A percentile compares a stretch with the other conserved stretches of the same genome.
phyloP scores from a whole-genome alignment of 2,329 filamentous ascomycete genomes.

The Penicillium sp. region DNA sequence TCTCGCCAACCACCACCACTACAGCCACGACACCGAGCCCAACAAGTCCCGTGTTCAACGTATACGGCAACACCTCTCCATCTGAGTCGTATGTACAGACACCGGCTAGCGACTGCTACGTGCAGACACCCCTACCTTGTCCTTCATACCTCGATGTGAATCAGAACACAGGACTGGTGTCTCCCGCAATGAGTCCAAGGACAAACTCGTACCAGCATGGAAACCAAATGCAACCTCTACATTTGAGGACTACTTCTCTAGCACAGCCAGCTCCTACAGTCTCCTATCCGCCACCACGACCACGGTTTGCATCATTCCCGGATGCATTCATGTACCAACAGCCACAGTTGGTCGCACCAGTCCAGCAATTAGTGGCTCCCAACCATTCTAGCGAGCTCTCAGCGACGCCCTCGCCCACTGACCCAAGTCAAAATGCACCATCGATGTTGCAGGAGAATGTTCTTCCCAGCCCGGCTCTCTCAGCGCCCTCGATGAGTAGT shows the following conservation, averaged over 20 bases:
- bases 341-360: not conserved
- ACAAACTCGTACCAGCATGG: constrained; percentile 2
- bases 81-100: constrained; percentile 19
- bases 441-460: not conserved
- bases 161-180: constrained; percentile 3
- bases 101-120: constrained; percentile 16
- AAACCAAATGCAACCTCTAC: constrained; percentile 1
- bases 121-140: not conserved
- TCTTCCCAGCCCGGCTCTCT: constrained; percentile 9
- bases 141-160: constrained; percentile 20
- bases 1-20: constrained; percentile 4
- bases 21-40: not conserved
- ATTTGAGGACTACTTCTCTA: constrained; percentile 7
- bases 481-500: constrained; percentile 1
- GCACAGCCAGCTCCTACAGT: constrained; percentile 1
- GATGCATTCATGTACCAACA: constrained; percentile 7
- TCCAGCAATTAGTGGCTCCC: not conserved
- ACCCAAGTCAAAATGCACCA: not conserved
- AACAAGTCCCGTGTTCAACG: constrained; percentile 5
- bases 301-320: constrained; percentile 12
- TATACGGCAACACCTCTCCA: constrained; percentile 1
- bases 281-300: not conserved
- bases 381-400: not conserved
- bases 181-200: constrained; percentile 7
- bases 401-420: not conserved